Evolutionary conservation across 106 monocot genomes (phyloP), one percentile per base, ranked within the genome.

Genomic region (Posidonia australis): DNA sequence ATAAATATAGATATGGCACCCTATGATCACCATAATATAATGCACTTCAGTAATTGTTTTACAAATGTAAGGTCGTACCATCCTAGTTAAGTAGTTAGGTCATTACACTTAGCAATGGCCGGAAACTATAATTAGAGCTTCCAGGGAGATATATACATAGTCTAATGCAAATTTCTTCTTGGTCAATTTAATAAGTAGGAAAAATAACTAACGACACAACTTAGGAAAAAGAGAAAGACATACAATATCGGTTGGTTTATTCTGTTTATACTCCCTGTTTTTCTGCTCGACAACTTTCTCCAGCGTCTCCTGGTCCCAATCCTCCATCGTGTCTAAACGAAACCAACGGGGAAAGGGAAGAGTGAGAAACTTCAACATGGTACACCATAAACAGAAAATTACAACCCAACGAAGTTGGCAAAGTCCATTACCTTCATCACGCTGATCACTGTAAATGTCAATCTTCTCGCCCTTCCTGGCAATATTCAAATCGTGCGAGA

Each of bases 191-290:
- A 16, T 62, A 44, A 36, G 11, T 20, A 21, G 43, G 9, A 62
- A 10, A 10, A 62, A 2, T 2, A 36, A 36, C 36, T 2, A 36
- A 36, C 36, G 7, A 36, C 5, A 4, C 36, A 7, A 7, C 2
- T 36, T 7, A 36, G 7, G 36, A 36, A 36, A 30, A 74, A 7
- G 44, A 1, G 21, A 46, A 57, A 44, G 77, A 70, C 94, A 72
- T 90, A 96, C 96, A 74, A 96, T 96, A 17, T 96, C 90, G 46
- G 96, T 96, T 18, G 96, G 90, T 46, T 85, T 96, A 77, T 96
- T 96, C 44, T 84, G 86, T 22, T 96, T 81, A 60, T 91, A 98
- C 52, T 90, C 90, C 51, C 60, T 63, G 44, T 77, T 90, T 82
- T 98, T 98, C 55, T 82, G 75, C 51, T 73, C 90, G 46, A 98